Evolutionary conservation across 345 rosid species (phyloP), one percentile per base, ranked within the genome.

Genomic region (Lepidium sativum): DNA sequence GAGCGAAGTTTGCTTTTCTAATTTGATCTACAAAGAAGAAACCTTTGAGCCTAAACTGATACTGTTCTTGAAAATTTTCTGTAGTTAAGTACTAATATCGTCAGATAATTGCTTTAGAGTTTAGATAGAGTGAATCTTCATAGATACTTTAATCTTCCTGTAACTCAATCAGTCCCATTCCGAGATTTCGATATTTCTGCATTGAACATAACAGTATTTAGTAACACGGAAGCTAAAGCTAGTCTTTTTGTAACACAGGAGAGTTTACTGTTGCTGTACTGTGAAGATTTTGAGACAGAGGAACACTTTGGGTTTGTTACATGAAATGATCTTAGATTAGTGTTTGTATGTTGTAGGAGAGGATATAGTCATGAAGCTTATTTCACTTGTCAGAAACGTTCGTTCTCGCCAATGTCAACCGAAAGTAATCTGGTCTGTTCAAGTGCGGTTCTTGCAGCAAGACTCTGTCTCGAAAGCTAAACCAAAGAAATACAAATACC

Each of bases 401-500:
- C 41, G 16, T 16, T 31, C 67, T 53, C 75, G 62, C 56, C 56
- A 41, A 48, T 69, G 57, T 39, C 62, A 43, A 16, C 40, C 57
- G 0, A 39, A 32, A 43, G 38, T 10, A 16, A 52, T 60, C 60
- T 54, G 63, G 67, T 53, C 25, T 64, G 8, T 53, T 37, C 78
- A 75, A 70, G 54, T 37, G 18, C 71, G 79, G 35, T 65, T 23
- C 70, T 59, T 75, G 57, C 75, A 70, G 54, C 79, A 69, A 64
- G 71, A 69, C 17, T 58, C 73, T 37, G 71, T 69, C 1, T 23
- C 63, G 8, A 69, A 65, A 31, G 17, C 64, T 17, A 65, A 58
- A 45, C 71, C 75, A n/a, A 69, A 50, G 40, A 75, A 53, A 45
- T 75, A 75, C 75, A 70, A 70, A 12, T 75, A 75, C 52, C 79